Conservation (phyloP, 2,329 filamentous ascomycete genomes). For the Bertia moriformis region DNA sequence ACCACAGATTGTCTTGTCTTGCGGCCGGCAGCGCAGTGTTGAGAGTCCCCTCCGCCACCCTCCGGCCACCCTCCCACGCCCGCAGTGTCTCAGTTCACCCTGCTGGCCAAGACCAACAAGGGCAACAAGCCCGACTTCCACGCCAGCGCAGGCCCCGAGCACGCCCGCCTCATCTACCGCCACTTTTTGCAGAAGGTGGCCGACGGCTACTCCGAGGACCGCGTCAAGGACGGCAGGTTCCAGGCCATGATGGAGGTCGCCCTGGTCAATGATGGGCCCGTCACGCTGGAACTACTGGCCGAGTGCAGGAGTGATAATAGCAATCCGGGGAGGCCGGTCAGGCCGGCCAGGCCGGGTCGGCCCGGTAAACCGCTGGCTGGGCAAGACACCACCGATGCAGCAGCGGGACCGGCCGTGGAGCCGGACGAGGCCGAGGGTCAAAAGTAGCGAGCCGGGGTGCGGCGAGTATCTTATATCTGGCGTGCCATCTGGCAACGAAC, state of each 20-base stretch:
- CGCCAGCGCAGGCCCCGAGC: conserved; percentile 63
- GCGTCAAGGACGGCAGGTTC: conserved; percentile 88
- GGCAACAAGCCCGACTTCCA: conserved; percentile 93
- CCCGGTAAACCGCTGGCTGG: no score
- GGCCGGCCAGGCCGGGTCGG: no score
- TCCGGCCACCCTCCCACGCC: no score
- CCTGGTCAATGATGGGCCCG: conserved; percentile 71
- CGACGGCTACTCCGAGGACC: conserved; percentile 55
- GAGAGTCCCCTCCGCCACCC: conserved; percentile 3
- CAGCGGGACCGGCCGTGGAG: no score
- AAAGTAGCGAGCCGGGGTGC: no score
- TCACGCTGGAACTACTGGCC: conserved; percentile 18
- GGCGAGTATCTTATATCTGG: no score
- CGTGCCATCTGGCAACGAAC: no score
- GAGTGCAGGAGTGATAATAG: no score
- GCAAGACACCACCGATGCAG: no score
- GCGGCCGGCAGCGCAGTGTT: conserved; percentile 2
- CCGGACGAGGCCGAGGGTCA: no score
- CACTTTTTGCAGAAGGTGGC: conserved; percentile 68
- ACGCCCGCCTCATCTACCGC: conserved; percentile 71
- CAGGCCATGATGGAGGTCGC: conserved; percentile 98
- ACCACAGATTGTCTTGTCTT: not conserved
- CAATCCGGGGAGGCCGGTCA: no score
- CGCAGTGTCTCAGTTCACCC: conserved; percentile 87
- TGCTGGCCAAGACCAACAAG: conserved; percentile 82